These are phyloP conservation scores for Linaria vulgaris DNA, from an alignment of 257 asterid genomes.

Conservation along the genomic window DNA sequence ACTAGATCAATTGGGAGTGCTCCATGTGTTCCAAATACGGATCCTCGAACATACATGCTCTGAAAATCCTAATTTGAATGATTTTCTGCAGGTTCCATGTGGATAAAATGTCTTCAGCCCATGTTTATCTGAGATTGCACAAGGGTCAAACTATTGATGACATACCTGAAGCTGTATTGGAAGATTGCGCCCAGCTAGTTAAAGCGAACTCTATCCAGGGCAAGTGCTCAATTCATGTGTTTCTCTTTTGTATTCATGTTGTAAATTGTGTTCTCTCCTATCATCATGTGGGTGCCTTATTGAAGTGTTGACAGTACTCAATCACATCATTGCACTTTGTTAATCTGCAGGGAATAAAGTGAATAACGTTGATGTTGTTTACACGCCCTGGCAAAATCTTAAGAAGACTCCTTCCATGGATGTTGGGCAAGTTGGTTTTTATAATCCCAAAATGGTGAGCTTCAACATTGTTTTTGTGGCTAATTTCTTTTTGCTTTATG, in stretches of 20 bases:
- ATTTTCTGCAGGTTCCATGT: constrained; percentile 82
- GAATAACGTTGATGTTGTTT: constrained; percentile 90
- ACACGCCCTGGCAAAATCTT: constrained; percentile 97
- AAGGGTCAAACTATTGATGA: constrained; percentile 84
- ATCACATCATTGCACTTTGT: constrained; percentile 3
- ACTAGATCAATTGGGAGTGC: no score
- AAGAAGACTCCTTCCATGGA: constrained; percentile 98
- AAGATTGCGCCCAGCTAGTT: constrained; percentile 95
- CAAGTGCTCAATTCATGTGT: constrained; percentile 25
- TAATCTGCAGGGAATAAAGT: constrained; percentile 74
- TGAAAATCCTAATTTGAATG: constrained; percentile 23
- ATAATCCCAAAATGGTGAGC: constrained; percentile 83
- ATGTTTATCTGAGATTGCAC: constrained; percentile 86
- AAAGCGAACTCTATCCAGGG: constrained; percentile 99
- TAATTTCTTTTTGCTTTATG: neutral
- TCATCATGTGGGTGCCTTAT: no score
- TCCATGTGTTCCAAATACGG: no score
- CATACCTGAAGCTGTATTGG: constrained; percentile 85
- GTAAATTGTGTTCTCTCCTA: no score
- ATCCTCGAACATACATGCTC: neutral
- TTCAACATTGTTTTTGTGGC: constrained; percentile 14
- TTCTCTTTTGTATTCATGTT: no score
- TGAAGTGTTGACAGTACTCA: no score
- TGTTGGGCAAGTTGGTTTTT: constrained; percentile 98
- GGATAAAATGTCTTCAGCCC: constrained; percentile 99